Evolutionary conservation across 495 filamentous ascomycete genomes (phyloP), one percentile per base, ranked within the genome.

Genomic region (Penicillium verhagenii): DNA sequence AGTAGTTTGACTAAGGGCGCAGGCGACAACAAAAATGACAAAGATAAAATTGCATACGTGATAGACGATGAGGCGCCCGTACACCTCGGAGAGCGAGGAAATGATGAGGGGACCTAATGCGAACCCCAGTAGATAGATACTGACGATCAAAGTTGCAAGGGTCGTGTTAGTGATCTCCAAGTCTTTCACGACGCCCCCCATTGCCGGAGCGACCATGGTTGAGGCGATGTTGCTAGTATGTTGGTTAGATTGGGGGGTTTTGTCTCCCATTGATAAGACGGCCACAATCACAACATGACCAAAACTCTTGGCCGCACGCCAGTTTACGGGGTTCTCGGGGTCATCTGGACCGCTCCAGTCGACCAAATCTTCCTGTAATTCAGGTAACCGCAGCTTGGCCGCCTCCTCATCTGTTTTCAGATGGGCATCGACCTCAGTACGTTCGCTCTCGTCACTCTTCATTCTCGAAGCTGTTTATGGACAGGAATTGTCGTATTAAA

Each of bases 21-120:
- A 74, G 6, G 65, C 76, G 38, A 80, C 56, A 18, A 73, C 71
- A 53, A 78, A 79, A 24, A 68, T 46, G 19, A 79, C 60, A 64
- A 80, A 84, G 2, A 78, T 51, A 20, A 77, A 54, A 54, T 77
- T 80, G 56, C 67, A 63, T 2, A 64, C 59, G 52, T 78, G 67
- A 42, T 75, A 77, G 13, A 77, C 38, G 21, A 60, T 58, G 19
- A 69, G 26, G 4, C 74, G 65, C 1, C 72, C 74, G 51, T 68
- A 73, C 39, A 74, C 53, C 52, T 80, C 77, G 16, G 64, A 71
- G 9, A 79, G 53, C 2, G 77, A 70, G 8, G 76, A 67, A 28
- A 73, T 64, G 28, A 76, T 66, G 63, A 71, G 55, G 2, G 69
- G 73, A 2, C 73, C 73, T 23, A 72, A 50, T 0, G 62, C 67